Conservation (phyloP, 345 rosid species). For the Camelina sativa region DNA sequence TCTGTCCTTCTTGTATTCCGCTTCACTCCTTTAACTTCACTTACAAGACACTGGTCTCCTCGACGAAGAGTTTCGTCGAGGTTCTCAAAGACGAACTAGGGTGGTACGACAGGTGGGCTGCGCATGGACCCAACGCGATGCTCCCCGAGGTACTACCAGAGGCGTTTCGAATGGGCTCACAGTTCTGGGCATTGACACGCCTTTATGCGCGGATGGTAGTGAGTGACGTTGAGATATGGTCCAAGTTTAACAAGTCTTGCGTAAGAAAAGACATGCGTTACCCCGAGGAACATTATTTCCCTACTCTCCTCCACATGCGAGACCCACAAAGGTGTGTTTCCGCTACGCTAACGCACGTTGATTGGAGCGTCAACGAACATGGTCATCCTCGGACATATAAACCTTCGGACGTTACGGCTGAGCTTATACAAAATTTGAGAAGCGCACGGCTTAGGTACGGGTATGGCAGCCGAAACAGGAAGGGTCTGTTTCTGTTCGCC, state of each 20-base stretch:
- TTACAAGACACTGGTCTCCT: constrained; percentile 44
- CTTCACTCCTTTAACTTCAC: constrained; percentile 68
- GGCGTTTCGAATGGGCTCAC: constrained; percentile 83
- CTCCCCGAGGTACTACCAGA: constrained; percentile 63
- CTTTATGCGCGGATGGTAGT: constrained; percentile 64
- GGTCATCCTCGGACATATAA: constrained; percentile 80
- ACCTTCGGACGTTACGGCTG: constrained; percentile 55
- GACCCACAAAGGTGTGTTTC: constrained; percentile 58
- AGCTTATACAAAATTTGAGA: constrained; percentile 50
- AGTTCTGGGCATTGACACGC: constrained; percentile 80
- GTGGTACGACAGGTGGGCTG: constrained; percentile 68
- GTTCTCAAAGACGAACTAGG: constrained; percentile 57
- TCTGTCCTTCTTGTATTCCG: constrained; percentile 75
- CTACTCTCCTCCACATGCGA: constrained; percentile 65
- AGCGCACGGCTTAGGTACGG: constrained; percentile 57
- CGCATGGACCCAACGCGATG: constrained; percentile 71
- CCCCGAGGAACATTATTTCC: constrained; percentile 75
- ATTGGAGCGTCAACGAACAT: constrained; percentile 52
- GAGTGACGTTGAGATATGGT: constrained; percentile 56
- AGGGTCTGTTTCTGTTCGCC: constrained; percentile 63
- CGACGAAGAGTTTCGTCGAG: constrained; percentile 70
- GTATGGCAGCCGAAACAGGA: constrained; percentile 34
- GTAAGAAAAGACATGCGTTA: constrained; percentile 53
- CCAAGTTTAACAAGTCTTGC: constrained; percentile 65
- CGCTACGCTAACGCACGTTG: constrained; percentile 74